These are phyloP conservation scores for Solanum chiquidenum DNA, from an alignment of 257 asterid species.

Conservation along the genomic window DNA sequence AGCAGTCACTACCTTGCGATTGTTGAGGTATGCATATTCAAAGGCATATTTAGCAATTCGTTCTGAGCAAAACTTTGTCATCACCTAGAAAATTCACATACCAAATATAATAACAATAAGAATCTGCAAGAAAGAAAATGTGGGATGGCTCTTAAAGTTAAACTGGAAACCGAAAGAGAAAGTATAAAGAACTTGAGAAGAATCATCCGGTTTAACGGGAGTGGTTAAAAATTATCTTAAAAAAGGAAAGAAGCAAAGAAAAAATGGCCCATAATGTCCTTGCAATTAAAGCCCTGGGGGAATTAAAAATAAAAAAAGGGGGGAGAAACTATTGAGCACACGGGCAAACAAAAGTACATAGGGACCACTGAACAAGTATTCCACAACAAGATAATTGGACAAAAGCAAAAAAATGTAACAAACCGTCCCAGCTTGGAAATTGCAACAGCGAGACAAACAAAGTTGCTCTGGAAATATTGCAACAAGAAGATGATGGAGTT, in stretches of 20 bases:
- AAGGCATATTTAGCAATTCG: conserved; percentile 93
- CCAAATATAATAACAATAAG: neutral
- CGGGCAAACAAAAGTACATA: neutral
- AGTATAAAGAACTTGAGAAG: neutral
- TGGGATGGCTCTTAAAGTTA: neutral
- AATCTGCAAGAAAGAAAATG: neutral
- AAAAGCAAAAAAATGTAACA: neutral
- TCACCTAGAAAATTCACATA: conserved; percentile 43
- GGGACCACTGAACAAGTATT: neutral
- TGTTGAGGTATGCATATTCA: conserved; percentile 96
- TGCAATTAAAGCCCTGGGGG: neutral
- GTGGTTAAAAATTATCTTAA: neutral
- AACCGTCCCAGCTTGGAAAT: neutral
- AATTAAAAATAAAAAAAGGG: neutral
- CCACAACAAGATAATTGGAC: neutral
- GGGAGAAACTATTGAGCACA: neutral
- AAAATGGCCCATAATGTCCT: neutral
- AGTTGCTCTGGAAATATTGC: neutral
- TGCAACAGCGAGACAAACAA: neutral
- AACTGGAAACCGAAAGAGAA: neutral
- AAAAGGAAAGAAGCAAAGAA: neutral
- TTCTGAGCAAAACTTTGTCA: conserved; percentile 95
- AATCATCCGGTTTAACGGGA: neutral
- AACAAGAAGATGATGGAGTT: neutral
- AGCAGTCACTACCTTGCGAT: conserved; percentile 89